A percentile compares a stretch with the other conserved stretches of the same genome.
phyloP scores from a whole-genome alignment of 495 filamentous ascomycete genomes.

The Penicillium silybi region DNA sequence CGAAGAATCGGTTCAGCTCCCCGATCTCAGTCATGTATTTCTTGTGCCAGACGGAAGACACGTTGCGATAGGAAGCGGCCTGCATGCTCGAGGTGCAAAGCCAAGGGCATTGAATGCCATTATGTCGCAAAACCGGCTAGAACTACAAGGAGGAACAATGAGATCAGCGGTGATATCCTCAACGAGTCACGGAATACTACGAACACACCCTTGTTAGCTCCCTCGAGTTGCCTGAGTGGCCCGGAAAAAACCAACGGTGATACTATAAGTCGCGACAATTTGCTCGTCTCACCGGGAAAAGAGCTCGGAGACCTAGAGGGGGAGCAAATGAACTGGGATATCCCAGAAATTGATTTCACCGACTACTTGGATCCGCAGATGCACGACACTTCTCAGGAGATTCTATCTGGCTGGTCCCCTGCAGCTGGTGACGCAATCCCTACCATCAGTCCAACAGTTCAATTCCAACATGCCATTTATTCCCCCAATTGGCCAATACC shows the following conservation, averaged over 20 bases:
- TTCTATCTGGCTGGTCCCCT: neutral
- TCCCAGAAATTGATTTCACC: neutral
- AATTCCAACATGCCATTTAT: no score
- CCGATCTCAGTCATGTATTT: conserved; percentile 37
- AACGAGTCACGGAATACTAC: neutral
- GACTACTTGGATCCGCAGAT: neutral
- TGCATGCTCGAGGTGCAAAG: conserved; percentile 39
- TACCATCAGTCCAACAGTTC: no score
- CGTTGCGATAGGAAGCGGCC: conserved; percentile 40
- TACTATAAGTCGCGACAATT: neutral
- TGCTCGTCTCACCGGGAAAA: neutral
- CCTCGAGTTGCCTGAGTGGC: neutral
- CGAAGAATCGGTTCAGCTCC: conserved; percentile 20
- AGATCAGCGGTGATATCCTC: neutral
- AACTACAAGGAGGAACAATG: neutral
- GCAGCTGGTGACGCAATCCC: neutral
- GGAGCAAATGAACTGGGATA: neutral
- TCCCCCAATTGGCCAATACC: conserved; percentile 21
- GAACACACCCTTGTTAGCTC: neutral
- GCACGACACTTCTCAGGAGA: neutral
- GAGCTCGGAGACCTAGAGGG: neutral
- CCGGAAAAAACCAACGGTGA: neutral
- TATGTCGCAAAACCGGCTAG: conserved; percentile 28
- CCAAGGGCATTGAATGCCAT: conserved; percentile 33
- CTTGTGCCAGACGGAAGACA: conserved; percentile 37